phyloP scores from a whole-genome alignment of 2,329 filamentous ascomycete species.

The Purpureocillium lavendulum region DNA sequence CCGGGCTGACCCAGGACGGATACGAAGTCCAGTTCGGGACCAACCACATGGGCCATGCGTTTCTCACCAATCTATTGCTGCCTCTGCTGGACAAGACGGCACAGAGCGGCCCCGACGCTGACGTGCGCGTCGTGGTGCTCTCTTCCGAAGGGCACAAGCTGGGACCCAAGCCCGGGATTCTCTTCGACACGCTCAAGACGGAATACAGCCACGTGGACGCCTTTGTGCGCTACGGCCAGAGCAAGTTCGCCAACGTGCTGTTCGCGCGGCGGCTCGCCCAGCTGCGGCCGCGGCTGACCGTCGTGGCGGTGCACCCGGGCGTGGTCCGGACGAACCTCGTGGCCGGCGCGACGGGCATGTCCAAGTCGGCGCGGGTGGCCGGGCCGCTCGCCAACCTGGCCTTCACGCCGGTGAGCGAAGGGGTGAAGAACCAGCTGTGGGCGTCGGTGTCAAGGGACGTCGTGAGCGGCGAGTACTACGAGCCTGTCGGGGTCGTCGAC shows the following conservation, averaged over 20 bases:
- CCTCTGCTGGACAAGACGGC: slow-evolving; percentile 20
- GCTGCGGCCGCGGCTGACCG: slow-evolving; percentile 14
- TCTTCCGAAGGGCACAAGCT: slow-evolving; percentile 15
- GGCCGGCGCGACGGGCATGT: slow-evolving; percentile 6
- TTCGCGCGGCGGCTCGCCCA: slow-evolving; percentile 18
- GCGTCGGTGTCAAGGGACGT: slow-evolving; percentile 25
- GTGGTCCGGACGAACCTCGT: slow-evolving; percentile 18
- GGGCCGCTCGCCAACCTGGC: slow-evolving; percentile 8
- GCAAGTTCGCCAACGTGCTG: slow-evolving; percentile 22
- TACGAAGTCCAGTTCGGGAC: slow-evolving; percentile 41
- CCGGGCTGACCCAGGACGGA: slow-evolving; percentile 30
- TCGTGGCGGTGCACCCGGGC: slow-evolving; percentile 18
- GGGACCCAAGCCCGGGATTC: slow-evolving; percentile 15
- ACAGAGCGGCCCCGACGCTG: slow-evolving; percentile 5
- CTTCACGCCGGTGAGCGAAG: slow-evolving; percentile 18
- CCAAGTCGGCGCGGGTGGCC: slow-evolving; percentile 5
- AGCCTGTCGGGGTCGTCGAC: slow-evolving; percentile 19
- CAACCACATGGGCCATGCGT: slow-evolving; percentile 41
- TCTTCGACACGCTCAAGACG: slow-evolving; percentile 19
- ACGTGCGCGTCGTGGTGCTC: slow-evolving; percentile 21
- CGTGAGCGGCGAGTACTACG: slow-evolving; percentile 22
- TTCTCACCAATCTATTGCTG: slow-evolving; percentile 29
- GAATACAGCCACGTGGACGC: slow-evolving; percentile 9
- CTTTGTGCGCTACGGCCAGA: slow-evolving; percentile 18
- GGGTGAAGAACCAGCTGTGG: slow-evolving; percentile 34